Percentiles rank a stretch among this genome's conserved stretches.
Conservation (phyloP, 352 stramenopile genomes). For the Achlya hypogyna region DNA sequence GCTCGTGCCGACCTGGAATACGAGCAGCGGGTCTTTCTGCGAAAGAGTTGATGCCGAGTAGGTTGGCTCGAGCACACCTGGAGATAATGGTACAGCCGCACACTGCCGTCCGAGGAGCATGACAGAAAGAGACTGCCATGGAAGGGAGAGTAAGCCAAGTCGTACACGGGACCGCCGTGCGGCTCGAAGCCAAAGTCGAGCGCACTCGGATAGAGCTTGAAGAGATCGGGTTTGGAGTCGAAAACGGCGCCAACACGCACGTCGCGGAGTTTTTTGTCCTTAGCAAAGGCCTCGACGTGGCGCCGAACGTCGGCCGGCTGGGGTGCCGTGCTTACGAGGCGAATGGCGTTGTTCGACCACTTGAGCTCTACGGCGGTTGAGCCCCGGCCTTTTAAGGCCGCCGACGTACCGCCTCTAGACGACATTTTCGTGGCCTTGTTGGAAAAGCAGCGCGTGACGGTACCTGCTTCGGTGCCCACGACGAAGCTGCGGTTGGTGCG, state of each 20-base stretch:
- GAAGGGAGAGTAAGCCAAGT: constrained; percentile 74
- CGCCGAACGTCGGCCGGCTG: constrained; percentile 34
- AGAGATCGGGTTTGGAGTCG: constrained; percentile 54
- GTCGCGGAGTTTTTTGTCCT: constrained; percentile 48
- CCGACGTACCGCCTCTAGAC: constrained; percentile 52
- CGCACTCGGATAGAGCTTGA: constrained; percentile 46
- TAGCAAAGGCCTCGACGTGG: constrained; percentile 60
- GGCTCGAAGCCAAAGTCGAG: constrained; percentile 69
- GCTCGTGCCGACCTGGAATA: constrained; percentile 50
- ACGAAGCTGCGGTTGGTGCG: constrained; percentile 67
- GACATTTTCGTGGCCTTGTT: constrained; percentile 37
- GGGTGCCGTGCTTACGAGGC: constrained; percentile 50
- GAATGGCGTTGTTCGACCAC: constrained; percentile 57
- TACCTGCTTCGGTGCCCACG: constrained; percentile 62
- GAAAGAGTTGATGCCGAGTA: not conserved
- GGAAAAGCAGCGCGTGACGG: constrained; percentile 52
- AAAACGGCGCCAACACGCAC: constrained; percentile 66
- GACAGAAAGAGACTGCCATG: constrained; percentile 72
- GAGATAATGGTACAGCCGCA: constrained; percentile 55
- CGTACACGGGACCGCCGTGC: constrained; percentile 71
- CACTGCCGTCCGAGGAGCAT: constrained; percentile 65
- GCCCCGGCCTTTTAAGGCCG: not conserved
- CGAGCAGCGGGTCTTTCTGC: constrained; percentile 49
- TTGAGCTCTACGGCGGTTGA: constrained; percentile 26
- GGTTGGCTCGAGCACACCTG: constrained; percentile 7